Percentiles rank a stretch among this genome's conserved stretches.
Conservation (phyloP, 2,329 filamentous ascomycete genomes). For the Aspergillus brunneoviolaceus region DNA sequence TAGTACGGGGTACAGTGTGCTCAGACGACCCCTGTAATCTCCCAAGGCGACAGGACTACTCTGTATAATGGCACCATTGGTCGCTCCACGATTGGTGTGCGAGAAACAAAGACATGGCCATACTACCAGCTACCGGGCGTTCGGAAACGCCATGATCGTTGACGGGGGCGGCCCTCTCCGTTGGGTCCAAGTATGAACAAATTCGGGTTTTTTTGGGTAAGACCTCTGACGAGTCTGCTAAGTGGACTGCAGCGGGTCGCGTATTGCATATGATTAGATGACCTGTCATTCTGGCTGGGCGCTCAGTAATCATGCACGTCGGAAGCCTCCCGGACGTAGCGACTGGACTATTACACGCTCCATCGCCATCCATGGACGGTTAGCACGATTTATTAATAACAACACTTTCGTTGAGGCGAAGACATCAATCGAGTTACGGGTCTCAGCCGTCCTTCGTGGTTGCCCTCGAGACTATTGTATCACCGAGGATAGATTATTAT, state of each 20-base stretch:
- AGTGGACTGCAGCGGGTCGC: not conserved
- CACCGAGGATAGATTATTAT: not conserved
- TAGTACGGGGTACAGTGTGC: not conserved
- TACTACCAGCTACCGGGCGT: not conserved
- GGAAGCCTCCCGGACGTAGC: constrained; percentile 5
- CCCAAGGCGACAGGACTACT: not conserved
- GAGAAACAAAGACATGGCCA: not conserved
- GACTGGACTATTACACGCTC: constrained; percentile 1
- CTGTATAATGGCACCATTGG: not conserved
- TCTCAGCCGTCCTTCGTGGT: not conserved
- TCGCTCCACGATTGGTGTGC: not conserved
- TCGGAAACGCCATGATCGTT: not conserved
- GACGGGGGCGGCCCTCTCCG: constrained; percentile 1
- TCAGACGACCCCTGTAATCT: not conserved
- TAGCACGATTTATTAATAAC: constrained; percentile 4
- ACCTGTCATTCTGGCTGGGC: constrained; percentile 7
- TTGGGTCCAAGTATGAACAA: not conserved
- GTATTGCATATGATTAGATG: constrained; percentile 8
- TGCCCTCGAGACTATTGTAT: constrained; percentile 11
- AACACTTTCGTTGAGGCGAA: not conserved
- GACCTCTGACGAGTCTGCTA: not conserved
- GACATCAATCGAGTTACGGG: not conserved
- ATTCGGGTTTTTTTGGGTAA: not conserved
- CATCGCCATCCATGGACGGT: not conserved
- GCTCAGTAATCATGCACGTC: not conserved